Conservation (phyloP, 2,329 filamentous ascomycete genomes). For the Emydomyces testavorans region DNA sequence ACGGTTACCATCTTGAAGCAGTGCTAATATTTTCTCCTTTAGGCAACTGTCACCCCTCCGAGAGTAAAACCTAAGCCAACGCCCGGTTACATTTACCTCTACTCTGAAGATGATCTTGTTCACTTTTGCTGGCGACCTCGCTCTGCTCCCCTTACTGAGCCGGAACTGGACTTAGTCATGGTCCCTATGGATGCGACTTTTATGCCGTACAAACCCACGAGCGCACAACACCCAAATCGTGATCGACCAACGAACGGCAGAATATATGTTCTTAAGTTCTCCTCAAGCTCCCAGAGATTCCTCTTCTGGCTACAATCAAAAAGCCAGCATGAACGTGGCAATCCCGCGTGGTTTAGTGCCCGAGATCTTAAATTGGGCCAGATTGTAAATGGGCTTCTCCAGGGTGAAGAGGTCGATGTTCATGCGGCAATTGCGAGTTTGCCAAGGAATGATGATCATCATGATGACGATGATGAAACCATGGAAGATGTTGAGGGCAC, state of each 20-base stretch:
- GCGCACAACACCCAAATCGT: constrained; percentile 48
- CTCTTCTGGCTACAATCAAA: constrained; percentile 96
- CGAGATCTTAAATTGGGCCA: constrained; percentile 79
- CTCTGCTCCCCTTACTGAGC: constrained; percentile 54
- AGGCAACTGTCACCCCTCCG: constrained; percentile 48
- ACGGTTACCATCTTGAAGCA: constrained; percentile 4
- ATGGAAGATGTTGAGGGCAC: constrained; percentile 64
- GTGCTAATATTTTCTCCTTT: constrained; percentile 7
- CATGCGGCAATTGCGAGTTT: constrained; percentile 57
- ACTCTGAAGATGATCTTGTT: constrained; percentile 82
- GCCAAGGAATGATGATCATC: constrained; percentile 43
- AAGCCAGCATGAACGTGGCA: constrained; percentile 58
- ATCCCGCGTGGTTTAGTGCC: constrained; percentile 68
- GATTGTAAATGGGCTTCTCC: constrained; percentile 71
- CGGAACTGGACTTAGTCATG: constrained; percentile 86
- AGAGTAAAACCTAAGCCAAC: constrained; percentile 62
- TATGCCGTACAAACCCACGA: constrained; percentile 58
- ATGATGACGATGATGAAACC: constrained; percentile 62
- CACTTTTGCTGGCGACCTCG: constrained; percentile 97
- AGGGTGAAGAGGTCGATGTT: constrained; percentile 81
- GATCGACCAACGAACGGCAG: constrained; percentile 65
- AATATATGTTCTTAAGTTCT: constrained; percentile 87
- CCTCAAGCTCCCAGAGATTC: constrained; percentile 78
- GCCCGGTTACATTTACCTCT: constrained; percentile 83
- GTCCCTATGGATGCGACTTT: constrained; percentile 83